Percentiles rank a stretch among this genome's conserved stretches.
These are phyloP conservation scores for Aspergillus pseudoterreus DNA, from an alignment of 2,329 filamentous ascomycete genomes.

Conservation along the genomic window DNA sequence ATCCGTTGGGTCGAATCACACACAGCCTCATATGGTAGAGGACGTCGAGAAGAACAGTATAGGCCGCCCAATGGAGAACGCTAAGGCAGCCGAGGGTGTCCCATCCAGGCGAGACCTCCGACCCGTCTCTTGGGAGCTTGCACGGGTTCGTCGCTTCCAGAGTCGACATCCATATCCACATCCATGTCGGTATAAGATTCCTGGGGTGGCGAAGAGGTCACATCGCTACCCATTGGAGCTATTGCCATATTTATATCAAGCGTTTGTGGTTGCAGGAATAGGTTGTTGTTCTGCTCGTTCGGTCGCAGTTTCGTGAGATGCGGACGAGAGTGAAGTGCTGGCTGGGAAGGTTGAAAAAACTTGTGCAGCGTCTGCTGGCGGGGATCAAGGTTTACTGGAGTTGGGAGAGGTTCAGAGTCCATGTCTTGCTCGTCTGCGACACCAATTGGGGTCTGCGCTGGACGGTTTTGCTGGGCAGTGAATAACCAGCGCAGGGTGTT, in stretches of 20 bases:
- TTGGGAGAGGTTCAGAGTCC: slow-evolving; percentile 22
- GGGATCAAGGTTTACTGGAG: slow-evolving; percentile 30
- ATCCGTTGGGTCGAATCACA: not conserved
- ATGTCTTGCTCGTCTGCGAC: slow-evolving; percentile 20
- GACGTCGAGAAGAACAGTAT: too few relatives aligned
- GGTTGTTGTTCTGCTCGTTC: slow-evolving; percentile 12
- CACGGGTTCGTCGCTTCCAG: slow-evolving; percentile 19
- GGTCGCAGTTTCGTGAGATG: slow-evolving; percentile 14
- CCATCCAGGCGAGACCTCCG: slow-evolving; percentile 32
- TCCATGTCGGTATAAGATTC: slow-evolving; percentile 25
- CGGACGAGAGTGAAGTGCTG: slow-evolving; percentile 14
- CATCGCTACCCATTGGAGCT: slow-evolving; percentile 16
- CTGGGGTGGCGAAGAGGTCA: slow-evolving; percentile 18
- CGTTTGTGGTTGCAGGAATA: slow-evolving; percentile 17
- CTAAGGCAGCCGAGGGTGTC: not conserved
- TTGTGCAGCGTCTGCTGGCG: slow-evolving; percentile 38
- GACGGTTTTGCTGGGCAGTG: slow-evolving; percentile 30
- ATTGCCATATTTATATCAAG: slow-evolving; percentile 14
- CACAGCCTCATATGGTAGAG: not conserved
- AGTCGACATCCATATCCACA: slow-evolving; percentile 31
- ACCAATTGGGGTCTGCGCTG: slow-evolving; percentile 12
- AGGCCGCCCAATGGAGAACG: too few relatives aligned
- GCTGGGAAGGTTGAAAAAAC: slow-evolving; percentile 35
- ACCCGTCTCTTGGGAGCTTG: slow-evolving; percentile 22
- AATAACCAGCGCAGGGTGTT: slow-evolving; percentile 43